phyloP scores from a whole-genome alignment of 148 eudicot genomes.

The Beta vulgaris region DNA sequence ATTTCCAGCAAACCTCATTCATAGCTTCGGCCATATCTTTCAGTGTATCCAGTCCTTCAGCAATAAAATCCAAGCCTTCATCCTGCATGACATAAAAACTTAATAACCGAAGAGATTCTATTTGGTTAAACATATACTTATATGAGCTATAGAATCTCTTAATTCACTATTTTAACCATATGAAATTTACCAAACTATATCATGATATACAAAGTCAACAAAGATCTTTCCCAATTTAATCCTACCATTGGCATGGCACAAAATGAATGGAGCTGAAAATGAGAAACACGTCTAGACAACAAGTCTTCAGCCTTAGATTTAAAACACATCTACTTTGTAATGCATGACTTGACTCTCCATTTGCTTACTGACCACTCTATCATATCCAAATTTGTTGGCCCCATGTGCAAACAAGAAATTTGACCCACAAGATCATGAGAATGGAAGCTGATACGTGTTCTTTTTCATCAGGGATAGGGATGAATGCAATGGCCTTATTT shows the following conservation, averaged over 20 bases:
- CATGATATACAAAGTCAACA: too few relatives aligned
- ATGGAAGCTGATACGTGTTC: background rate
- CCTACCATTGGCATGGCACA: conserved; percentile 1
- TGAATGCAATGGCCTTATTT: background rate
- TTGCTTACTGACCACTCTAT: background rate
- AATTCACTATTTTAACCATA: background rate
- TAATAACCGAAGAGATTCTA: background rate
- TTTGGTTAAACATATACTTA: background rate
- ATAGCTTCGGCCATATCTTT: conserved; percentile 59
- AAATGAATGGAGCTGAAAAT: background rate
- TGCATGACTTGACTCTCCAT: background rate
- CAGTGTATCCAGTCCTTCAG: conserved; percentile 61
- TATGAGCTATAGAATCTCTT: background rate
- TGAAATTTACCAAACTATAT: background rate
- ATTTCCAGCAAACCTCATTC: conserved; percentile 47
- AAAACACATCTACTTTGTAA: background rate
- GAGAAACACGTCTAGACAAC: background rate
- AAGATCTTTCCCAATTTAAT: background rate
- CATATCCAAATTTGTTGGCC: background rate
- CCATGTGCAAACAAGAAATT: background rate
- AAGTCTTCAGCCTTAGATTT: too few relatives aligned
- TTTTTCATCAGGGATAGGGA: background rate
- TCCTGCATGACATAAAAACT: conserved; percentile 37
- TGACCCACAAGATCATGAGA: background rate
- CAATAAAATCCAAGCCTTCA: conserved; percentile 57